Percentiles rank a stretch among this genome's conserved stretches.
phyloP scores from a whole-genome alignment of 805 yeast genomes.

The Wickerhamiella hasegawae region DNA sequence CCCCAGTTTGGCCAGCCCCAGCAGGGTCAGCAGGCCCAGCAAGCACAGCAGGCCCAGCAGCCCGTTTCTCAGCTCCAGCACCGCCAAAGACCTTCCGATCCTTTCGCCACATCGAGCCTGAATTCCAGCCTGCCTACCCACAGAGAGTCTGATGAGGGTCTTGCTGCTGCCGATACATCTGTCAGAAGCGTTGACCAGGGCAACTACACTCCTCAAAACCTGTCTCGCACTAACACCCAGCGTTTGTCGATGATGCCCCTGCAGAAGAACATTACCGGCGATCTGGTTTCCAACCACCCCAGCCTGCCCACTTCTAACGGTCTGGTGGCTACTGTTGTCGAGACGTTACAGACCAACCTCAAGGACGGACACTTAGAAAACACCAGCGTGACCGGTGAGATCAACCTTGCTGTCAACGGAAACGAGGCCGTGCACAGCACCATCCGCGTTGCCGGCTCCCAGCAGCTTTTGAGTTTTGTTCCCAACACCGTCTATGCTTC shows the following conservation, averaged over 20 bases:
- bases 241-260: too few species aligned
- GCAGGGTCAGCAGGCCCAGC: conserved; percentile 1
- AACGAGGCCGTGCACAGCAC: conserved; percentile 8
- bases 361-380: conserved; percentile 46
- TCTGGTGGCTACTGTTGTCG: conserved; percentile 71
- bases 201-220: neutral
- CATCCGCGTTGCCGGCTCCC: conserved; percentile 1
- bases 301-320: conserved; percentile 17
- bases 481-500: neutral
- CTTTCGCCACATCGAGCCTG: conserved; percentile 1
- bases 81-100: neutral
- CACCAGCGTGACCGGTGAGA: conserved; percentile 63
- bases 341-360: conserved; percentile 59
- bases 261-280: conserved; percentile 6
- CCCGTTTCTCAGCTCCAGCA: too few species aligned
- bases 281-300: conserved; percentile 15
- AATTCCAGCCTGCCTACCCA: neutral
- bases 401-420: conserved; percentile 31
- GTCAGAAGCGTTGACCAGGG: neutral
- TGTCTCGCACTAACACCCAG: too few species aligned
- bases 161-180: neutral
- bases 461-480: neutral
- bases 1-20: too few species aligned
- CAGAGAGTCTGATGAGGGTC: neutral
- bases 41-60: conserved; percentile 3